phyloP scores from a whole-genome alignment of 2,329 filamentous ascomycete species.

The Aaosphaeria pasadenensis region DNA sequence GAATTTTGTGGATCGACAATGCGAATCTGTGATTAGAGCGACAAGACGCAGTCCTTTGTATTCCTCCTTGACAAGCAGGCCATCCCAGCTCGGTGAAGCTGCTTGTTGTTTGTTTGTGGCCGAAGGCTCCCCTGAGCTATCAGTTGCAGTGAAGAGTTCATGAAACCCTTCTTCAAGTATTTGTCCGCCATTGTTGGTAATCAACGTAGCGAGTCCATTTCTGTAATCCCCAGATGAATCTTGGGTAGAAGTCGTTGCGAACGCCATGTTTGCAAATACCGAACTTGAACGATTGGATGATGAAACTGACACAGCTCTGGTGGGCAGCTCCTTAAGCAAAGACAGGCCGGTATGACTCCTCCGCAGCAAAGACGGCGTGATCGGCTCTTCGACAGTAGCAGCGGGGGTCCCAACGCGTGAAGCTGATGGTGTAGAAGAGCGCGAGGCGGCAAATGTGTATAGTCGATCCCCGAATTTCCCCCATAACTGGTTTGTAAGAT shows the following conservation, averaged over 20 bases:
- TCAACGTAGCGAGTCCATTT: constrained; percentile 57
- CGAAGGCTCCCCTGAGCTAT: constrained; percentile 14
- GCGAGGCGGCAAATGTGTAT: constrained; percentile 20
- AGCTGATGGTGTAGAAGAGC: constrained; percentile 36
- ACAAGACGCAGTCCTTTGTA: constrained; percentile 67
- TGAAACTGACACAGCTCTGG: constrained; percentile 25
- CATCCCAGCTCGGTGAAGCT: constrained; percentile 6
- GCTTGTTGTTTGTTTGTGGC: constrained; percentile 1
- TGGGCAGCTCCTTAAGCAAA: constrained; percentile 21
- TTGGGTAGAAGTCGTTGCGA: constrained; percentile 71
- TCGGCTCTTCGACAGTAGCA: neutral
- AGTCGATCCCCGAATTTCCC: constrained; percentile 36
- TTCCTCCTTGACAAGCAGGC: constrained; percentile 54
- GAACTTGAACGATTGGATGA: constrained; percentile 19
- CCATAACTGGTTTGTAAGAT: constrained; percentile 46
- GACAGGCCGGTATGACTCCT: constrained; percentile 30
- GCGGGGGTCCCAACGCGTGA: neutral
- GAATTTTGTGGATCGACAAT: constrained; percentile 86
- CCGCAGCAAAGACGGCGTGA: constrained; percentile 44
- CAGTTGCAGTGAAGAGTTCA: constrained; percentile 64
- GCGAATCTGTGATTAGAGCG: constrained; percentile 79
- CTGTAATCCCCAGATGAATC: constrained; percentile 50
- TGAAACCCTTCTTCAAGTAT: constrained; percentile 76
- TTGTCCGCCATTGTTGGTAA: constrained; percentile 68
- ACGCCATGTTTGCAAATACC: constrained; percentile 74